A percentile compares a stretch with the other conserved stretches of the same genome.
Conservation (phyloP, 1,284 basidiomycete genomes). For the Phenoliferia sp. region DNA sequence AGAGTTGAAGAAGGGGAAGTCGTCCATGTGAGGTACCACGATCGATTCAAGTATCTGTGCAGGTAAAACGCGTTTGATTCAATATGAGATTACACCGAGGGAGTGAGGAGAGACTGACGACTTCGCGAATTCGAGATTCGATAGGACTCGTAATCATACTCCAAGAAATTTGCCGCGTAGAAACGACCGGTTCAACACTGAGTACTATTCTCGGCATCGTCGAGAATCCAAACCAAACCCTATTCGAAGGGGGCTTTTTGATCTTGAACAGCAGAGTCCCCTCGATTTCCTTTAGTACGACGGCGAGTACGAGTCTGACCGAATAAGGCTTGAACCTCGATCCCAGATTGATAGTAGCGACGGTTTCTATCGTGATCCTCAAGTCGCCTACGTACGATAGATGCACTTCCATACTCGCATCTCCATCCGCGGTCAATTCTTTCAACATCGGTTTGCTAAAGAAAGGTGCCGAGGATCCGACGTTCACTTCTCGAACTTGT, state of each 20-base stretch:
- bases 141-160: constrained; percentile 84
- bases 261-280: constrained; percentile 86
- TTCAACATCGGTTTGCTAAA: constrained; percentile 90
- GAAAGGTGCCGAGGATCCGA: constrained; percentile 67
- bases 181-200: constrained; percentile 86
- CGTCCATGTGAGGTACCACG: constrained; percentile 96
- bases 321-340: constrained; percentile 71
- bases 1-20: constrained; percentile 89
- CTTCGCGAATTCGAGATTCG: constrained; percentile 79
- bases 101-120: constrained; percentile 55
- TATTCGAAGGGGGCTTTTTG: constrained; percentile 91
- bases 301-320: constrained; percentile 82
- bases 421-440: constrained; percentile 85
- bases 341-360: constrained; percentile 61
- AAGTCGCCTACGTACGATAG: constrained; percentile 80
- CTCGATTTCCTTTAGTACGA: constrained; percentile 75
- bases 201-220: constrained; percentile 81
- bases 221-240: constrained; percentile 98
- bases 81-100: not conserved
- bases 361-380: constrained; percentile 81
- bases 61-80: not conserved
- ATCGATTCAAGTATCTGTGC: constrained; percentile 81
- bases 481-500: constrained; percentile 78
- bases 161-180: constrained; percentile 86
- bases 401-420: constrained; percentile 81